These are phyloP conservation scores for Taphrina pruni DNA, from an alignment of 1,139 yeast genomes.

Conservation along the genomic window DNA sequence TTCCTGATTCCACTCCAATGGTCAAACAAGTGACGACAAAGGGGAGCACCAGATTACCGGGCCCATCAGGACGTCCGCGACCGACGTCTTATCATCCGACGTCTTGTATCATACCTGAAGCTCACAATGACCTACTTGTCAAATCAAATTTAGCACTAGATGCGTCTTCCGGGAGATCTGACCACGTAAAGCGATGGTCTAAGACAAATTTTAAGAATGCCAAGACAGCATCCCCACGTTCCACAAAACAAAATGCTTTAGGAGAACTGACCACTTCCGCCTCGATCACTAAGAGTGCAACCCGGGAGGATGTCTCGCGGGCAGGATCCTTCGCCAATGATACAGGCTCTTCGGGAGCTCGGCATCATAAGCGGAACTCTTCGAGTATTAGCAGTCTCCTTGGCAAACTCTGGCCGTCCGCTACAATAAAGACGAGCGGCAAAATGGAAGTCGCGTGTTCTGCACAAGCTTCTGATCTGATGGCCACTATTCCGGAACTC, in stretches of 20 bases:
- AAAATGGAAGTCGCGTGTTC: background rate
- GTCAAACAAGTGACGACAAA: background rate
- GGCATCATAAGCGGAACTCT: constrained; percentile 16
- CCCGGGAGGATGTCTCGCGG: background rate
- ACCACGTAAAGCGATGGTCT: constrained; percentile 17
- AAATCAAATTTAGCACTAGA: background rate
- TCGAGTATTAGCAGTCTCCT: constrained; percentile 17
- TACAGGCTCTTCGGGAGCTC: background rate
- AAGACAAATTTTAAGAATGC: constrained; percentile 3
- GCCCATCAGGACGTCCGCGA: constrained; percentile 39
- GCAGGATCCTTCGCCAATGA: background rate
- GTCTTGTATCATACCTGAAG: background rate
- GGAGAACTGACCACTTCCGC: constrained; percentile 22
- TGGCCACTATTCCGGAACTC: background rate
- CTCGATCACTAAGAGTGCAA: background rate
- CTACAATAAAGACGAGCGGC: background rate
- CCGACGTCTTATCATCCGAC: constrained; percentile 41
- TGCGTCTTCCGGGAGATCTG: constrained; percentile 1
- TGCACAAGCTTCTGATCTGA: background rate
- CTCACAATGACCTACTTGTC: background rate
- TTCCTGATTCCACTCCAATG: background rate
- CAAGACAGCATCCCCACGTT: constrained; percentile 31
- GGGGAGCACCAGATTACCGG: constrained; percentile 23
- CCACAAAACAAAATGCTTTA: constrained; percentile 29
- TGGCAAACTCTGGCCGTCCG: constrained; percentile 16